Conservation (phyloP, 805 yeast species). For the Teunomyces panamensis region DNA sequence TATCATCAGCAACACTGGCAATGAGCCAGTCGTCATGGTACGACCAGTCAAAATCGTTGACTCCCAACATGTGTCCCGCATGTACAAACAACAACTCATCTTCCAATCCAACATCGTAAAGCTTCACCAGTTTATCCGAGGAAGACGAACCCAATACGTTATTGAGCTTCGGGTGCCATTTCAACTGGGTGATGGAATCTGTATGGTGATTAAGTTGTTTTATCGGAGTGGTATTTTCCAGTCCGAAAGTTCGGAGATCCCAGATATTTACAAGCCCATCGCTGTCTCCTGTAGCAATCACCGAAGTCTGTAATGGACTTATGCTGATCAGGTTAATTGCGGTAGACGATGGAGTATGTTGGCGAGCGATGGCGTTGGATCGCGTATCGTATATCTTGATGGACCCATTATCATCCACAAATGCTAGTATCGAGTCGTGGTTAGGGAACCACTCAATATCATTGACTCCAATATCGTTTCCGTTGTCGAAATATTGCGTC, state of each 20-base stretch:
- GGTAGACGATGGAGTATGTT: slow-evolving; percentile 9
- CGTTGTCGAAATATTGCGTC: slow-evolving; percentile 4
- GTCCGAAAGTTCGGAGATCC: slow-evolving; percentile 54
- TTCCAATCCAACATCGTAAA: slow-evolving; percentile 50
- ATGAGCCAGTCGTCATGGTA: slow-evolving; percentile 65
- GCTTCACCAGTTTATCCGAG: slow-evolving; percentile 58
- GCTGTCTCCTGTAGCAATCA: slow-evolving; percentile 67
- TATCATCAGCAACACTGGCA: slow-evolving; percentile 80
- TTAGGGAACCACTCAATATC: slow-evolving; percentile 66
- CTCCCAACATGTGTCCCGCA: slow-evolving; percentile 85
- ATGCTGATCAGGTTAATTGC: slow-evolving; percentile 60
- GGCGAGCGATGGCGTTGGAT: slow-evolving; percentile 8
- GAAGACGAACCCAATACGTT: slow-evolving; percentile 62
- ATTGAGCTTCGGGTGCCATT: slow-evolving; percentile 65
- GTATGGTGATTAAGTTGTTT: slow-evolving; percentile 34
- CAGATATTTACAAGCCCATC: slow-evolving; percentile 55
- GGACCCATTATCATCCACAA: slow-evolving; percentile 63
- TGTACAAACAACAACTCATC: slow-evolving; percentile 57
- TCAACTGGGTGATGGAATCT: slow-evolving; percentile 59
- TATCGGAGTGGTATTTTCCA: slow-evolving; percentile 12
- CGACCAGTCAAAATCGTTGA: slow-evolving; percentile 83
- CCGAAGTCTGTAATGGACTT: slow-evolving; percentile 53
- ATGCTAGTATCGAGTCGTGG: slow-evolving; percentile 59
- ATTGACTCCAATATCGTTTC: slow-evolving; percentile 50
- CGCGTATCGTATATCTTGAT: slow-evolving; percentile 57